phyloP scores from a whole-genome alignment of 805 yeast species.

The Saccharomyces kudriavzevii region DNA sequence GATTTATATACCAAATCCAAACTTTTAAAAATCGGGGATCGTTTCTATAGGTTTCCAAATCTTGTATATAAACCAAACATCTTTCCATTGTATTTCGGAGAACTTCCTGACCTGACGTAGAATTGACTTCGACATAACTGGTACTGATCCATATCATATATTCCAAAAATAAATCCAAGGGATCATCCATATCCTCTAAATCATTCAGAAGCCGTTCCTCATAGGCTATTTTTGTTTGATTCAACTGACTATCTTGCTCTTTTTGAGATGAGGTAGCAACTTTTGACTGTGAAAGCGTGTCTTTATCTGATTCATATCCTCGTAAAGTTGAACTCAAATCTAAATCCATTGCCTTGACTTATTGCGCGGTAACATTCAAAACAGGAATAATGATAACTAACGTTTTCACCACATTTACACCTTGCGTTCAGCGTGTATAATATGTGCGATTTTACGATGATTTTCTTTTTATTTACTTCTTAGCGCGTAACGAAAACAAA shows the following conservation, averaged over 20 bases:
- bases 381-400: neutral
- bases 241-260: neutral
- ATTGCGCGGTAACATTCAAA: neutral
- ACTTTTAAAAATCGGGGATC: constrained; percentile 71
- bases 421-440: neutral
- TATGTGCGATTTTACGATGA: neutral
- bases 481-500: neutral
- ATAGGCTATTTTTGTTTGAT: neutral
- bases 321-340: neutral
- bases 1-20: constrained; percentile 69
- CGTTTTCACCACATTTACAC: neutral
- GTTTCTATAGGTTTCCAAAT: constrained; percentile 57
- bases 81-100: constrained; percentile 40
- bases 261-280: neutral
- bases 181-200: constrained; percentile 66
- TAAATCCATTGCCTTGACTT: neutral
- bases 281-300: neutral
- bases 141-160: constrained; percentile 64
- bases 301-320: neutral
- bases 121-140: constrained; percentile 39
- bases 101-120: neutral
- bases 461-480: neutral
- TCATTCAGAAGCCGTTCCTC: constrained; percentile 39
- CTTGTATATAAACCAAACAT: constrained; percentile 62
- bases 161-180: constrained; percentile 60